These are phyloP conservation scores for Chlamydomonas reinhardtii DNA, from an alignment of 163 green algal genomes.

Conservation along the genomic window DNA sequence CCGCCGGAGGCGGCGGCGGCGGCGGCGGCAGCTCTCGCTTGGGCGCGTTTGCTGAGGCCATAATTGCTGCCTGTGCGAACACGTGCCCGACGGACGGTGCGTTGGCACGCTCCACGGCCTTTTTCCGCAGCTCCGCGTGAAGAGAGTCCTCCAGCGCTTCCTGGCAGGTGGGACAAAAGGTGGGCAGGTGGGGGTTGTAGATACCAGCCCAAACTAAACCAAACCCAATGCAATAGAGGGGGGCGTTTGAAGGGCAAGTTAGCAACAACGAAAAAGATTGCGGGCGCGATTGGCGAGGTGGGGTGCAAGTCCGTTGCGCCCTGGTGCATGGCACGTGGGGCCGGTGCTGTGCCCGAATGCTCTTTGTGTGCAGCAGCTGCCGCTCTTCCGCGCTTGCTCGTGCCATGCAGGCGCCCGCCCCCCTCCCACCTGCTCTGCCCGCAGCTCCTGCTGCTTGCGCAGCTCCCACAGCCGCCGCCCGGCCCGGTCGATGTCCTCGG, in stretches of 20 bases:
- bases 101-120: not conserved
- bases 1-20: not conserved
- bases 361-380: not conserved
- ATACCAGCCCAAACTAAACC: too few relatives aligned
- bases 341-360: too few relatives aligned
- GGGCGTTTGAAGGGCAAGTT: too few relatives aligned
- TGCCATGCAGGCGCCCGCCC: not conserved
- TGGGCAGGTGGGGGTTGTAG: too few relatives aligned
- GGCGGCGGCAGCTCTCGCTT: not conserved
- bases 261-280: not conserved
- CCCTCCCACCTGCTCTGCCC: constrained; percentile 21
- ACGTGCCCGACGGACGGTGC: not conserved
- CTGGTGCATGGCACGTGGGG: too few relatives aligned
- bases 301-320: too few relatives aligned
- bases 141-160: constrained; percentile 46
- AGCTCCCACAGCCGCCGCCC: constrained; percentile 10
- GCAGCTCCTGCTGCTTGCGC: constrained; percentile 27
- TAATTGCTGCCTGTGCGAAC: constrained; percentile 34
- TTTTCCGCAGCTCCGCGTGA: constrained; percentile 1
- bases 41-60: not conserved
- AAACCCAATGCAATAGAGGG: too few relatives aligned
- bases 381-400: too few relatives aligned
- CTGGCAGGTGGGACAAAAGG: too few relatives aligned
- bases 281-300: too few relatives aligned
- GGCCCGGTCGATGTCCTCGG: constrained; percentile 1